Conservation (phyloP, 805 yeast genomes). For the Vanderwaltozyma verrucispora region DNA sequence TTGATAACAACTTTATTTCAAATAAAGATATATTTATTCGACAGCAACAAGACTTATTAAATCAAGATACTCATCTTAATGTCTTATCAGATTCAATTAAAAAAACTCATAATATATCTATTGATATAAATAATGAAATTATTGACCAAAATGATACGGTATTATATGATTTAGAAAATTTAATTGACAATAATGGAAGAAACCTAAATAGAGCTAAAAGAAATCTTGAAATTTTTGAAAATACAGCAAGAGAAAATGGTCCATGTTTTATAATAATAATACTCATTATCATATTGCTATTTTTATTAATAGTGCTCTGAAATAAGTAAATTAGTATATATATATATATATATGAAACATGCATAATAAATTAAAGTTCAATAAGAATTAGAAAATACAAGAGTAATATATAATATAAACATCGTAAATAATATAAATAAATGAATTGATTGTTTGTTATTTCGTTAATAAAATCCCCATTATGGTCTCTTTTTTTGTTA, state of each 20-base stretch:
- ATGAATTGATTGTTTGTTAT: too few species aligned
- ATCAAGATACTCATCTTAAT: slow-evolving; percentile 38
- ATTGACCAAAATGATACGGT: slow-evolving; percentile 37
- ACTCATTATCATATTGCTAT: slow-evolving; percentile 34
- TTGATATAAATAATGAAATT: slow-evolving; percentile 38
- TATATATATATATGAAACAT: too few species aligned
- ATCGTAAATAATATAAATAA: too few species aligned
- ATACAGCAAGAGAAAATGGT: slow-evolving; percentile 36
- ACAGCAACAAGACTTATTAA: slow-evolving; percentile 38
- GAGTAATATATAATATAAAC: too few species aligned
- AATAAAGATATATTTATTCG: slow-evolving; percentile 31
- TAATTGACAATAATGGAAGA: slow-evolving; percentile 34
- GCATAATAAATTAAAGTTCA: too few species aligned
- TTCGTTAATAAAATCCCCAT: too few species aligned
- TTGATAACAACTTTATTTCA: slow-evolving; percentile 7
- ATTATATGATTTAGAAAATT: slow-evolving; percentile 40
- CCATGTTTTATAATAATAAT: slow-evolving; percentile 40
- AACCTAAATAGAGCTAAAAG: slow-evolving; percentile 33
- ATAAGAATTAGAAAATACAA: too few species aligned
- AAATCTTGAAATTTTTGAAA: slow-evolving; percentile 32
- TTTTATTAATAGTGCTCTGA: slow-evolving; percentile 11
- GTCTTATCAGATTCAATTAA: slow-evolving; percentile 34
- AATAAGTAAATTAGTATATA: too few species aligned
- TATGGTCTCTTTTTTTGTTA: too few species aligned
- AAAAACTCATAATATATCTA: slow-evolving; percentile 36